These are phyloP conservation scores for Mallotus japonicus DNA, from an alignment of 441 rosid species.

Conservation along the genomic window DNA sequence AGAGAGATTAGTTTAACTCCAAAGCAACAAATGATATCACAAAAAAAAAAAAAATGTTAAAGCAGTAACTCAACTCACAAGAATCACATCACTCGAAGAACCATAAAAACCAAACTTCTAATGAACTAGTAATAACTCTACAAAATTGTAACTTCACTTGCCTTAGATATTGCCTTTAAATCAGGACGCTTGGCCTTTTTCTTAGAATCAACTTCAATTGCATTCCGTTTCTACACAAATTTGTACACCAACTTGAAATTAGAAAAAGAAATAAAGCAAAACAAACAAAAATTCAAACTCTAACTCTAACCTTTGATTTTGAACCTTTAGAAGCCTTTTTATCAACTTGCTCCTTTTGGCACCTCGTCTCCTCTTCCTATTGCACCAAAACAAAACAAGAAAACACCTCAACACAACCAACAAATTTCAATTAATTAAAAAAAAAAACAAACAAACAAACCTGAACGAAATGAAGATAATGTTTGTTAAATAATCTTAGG, in stretches of 20 bases:
- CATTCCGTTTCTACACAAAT: constrained; percentile 38
- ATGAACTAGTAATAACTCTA: neutral
- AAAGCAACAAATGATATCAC: neutral
- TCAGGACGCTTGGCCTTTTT: constrained; percentile 64
- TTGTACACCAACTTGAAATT: neutral
- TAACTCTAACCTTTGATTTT: constrained; percentile 37
- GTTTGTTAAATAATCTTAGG: constrained; percentile 69
- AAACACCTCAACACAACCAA: neutral
- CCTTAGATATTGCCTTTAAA: constrained; percentile 72
- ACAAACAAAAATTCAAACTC: neutral
- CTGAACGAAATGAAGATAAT: constrained; percentile 82
- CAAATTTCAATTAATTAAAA: neutral
- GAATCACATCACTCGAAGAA: neutral
- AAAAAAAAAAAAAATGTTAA: neutral
- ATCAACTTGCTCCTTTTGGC: constrained; percentile 32
- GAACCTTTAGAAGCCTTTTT: constrained; percentile 26
- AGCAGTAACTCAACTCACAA: neutral
- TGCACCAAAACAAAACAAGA: constrained; percentile 8
- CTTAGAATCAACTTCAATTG: constrained; percentile 31
- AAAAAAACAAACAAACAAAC: constrained; percentile 25
- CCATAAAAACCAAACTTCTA: neutral
- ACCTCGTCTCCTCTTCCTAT: constrained; percentile 62
- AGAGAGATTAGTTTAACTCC: neutral
- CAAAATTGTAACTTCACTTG: constrained; percentile 30
- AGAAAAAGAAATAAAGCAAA: neutral